A percentile compares a stretch with the other conserved stretches of the same genome.
Evolutionary conservation across 768 basidiomycete species (phyloP).

Genomic region (Dacryopinax spathularia): DNA sequence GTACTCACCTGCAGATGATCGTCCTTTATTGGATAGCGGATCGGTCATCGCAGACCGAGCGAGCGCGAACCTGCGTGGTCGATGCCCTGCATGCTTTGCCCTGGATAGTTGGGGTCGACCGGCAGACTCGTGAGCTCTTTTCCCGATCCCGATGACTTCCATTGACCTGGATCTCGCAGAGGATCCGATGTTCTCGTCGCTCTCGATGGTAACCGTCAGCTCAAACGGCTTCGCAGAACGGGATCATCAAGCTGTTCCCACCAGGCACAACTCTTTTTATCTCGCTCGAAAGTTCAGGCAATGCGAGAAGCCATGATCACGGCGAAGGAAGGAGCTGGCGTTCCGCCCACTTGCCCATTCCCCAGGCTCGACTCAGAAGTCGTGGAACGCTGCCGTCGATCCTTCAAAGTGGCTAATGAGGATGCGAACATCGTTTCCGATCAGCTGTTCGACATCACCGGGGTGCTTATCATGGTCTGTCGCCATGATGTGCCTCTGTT

Average conservation of each 20-base stretch:
- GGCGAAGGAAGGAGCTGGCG: neutral
- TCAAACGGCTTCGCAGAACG: neutral
- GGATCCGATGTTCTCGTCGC: neutral
- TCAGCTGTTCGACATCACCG: slow-evolving; percentile 15
- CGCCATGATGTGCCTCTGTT: slow-evolving; percentile 18
- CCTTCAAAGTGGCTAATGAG: neutral
- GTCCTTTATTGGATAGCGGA: no score
- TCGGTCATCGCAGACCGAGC: no score
- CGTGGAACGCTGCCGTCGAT: neutral
- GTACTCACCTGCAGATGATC: no score
- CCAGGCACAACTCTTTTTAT: neutral
- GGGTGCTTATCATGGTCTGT: slow-evolving; percentile 14
- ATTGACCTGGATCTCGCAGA: neutral
- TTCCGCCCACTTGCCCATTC: neutral
- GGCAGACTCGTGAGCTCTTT: neutral
- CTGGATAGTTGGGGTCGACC: neutral
- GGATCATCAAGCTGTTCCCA: neutral
- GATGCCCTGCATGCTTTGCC: neutral
- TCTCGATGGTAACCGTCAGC: neutral
- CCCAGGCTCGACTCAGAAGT: neutral
- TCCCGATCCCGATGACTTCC: neutral
- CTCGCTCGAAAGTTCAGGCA: neutral
- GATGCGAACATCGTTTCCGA: neutral
- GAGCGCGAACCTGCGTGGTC: neutral
- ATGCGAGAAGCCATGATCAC: neutral